phyloP scores from a whole-genome alignment of 805 yeast species.

The Candida yuanshanica region DNA sequence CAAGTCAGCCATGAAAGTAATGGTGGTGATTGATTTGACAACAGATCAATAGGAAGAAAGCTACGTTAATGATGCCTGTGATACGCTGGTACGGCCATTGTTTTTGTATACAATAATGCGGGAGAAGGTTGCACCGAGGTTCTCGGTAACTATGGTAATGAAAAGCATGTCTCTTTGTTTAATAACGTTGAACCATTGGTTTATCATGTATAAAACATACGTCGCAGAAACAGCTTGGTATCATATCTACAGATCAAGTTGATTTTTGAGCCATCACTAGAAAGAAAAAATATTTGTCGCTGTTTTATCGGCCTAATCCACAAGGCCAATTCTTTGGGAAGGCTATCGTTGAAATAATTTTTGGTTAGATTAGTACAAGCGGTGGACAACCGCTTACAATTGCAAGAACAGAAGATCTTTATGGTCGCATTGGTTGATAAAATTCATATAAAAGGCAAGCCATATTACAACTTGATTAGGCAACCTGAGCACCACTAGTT shows the following conservation, averaged over 20 bases:
- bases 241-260: conserved; percentile 58
- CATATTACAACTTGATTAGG: conserved; percentile 29
- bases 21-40: conserved; percentile 39
- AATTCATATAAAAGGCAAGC: conserved; percentile 29
- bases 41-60: conserved; percentile 42
- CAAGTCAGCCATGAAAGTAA: conserved; percentile 38
- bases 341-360: conserved; percentile 52
- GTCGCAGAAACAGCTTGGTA: conserved; percentile 53
- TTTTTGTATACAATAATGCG: conserved; percentile 47
- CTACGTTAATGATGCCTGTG: conserved; percentile 38
- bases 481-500: conserved; percentile 53
- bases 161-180: conserved; percentile 50
- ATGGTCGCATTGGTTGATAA: conserved; percentile 41
- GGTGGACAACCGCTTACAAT: conserved; percentile 61
- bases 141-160: conserved; percentile 55
- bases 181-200: conserved; percentile 53
- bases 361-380: conserved; percentile 58
- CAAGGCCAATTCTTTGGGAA: conserved; percentile 51
- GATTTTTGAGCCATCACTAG: conserved; percentile 51
- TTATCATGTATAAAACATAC: conserved; percentile 39
- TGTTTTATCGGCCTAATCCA: conserved; percentile 49
- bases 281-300: conserved; percentile 53
- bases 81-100: conserved; percentile 48
- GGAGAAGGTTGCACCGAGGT: conserved; percentile 57
- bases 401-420: conserved; percentile 44